Percentiles rank a stretch among this genome's conserved stretches.
Evolutionary conservation across 1,139 yeast species (phyloP).

Genomic region (Hansenula lynferdii): DNA sequence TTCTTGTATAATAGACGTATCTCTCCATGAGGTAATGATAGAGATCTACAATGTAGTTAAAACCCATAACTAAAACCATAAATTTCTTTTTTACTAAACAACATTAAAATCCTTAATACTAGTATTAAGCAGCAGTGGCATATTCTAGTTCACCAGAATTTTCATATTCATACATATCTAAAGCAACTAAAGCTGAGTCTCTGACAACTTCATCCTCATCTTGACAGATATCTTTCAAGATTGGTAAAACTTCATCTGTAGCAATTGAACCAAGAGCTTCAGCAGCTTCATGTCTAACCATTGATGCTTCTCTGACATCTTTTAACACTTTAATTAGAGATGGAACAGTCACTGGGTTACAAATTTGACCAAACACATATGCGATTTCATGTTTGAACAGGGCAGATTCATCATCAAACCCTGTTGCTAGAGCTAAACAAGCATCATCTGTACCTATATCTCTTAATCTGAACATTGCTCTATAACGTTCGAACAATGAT

Average conservation of each 20-base stretch:
- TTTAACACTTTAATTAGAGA: conserved; percentile 76
- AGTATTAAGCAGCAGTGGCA: conserved; percentile 33
- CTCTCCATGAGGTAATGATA: too few species aligned
- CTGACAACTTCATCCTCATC: conserved; percentile 89
- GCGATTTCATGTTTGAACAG: conserved; percentile 97
- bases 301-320: conserved; percentile 80
- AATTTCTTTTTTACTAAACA: background rate
- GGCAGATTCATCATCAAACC: conserved; percentile 87
- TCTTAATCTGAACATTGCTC: conserved; percentile 97
- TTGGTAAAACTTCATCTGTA: conserved; percentile 92
- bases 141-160: conserved; percentile 82
- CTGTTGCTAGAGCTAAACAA: conserved; percentile 84
- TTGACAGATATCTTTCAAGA: conserved; percentile 69
- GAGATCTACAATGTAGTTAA: too few species aligned
- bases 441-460: conserved; percentile 95
- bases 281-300: conserved; percentile 99
- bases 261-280: conserved; percentile 98
- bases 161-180: conserved; percentile 97
- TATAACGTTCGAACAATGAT: conserved; percentile 88
- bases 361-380: conserved; percentile 94
- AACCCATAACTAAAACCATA: background rate
- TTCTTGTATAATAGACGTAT: background rate
- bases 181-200: conserved; percentile 93
- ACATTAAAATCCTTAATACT: background rate
- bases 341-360: conserved; percentile 92